phyloP scores from a whole-genome alignment of 768 basidiomycete species.

The Cyathus striatus region DNA sequence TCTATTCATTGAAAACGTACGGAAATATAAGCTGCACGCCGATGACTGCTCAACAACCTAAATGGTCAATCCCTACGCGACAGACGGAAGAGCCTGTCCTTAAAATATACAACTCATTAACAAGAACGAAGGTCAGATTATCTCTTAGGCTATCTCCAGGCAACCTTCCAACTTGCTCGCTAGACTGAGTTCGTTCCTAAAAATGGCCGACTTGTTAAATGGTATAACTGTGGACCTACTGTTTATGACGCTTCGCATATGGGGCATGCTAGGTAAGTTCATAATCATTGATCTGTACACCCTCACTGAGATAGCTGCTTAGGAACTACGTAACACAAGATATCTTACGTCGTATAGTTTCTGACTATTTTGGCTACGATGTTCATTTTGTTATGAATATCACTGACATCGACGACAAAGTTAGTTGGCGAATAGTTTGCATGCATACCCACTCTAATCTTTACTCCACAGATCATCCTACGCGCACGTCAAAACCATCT shows the following conservation, averaged over 20 bases:
- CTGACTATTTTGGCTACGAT: slow-evolving; percentile 96
- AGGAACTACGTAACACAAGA: slow-evolving; percentile 98
- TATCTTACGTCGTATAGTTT: slow-evolving; percentile 81
- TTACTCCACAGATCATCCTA: slow-evolving; percentile 76
- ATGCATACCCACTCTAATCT: background rate
- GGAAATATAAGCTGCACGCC: background rate
- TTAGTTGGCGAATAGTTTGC: slow-evolving; percentile 15
- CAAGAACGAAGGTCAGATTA: slow-evolving; percentile 74
- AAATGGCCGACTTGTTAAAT: slow-evolving; percentile 76
- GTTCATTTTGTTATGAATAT: slow-evolving; percentile 99
- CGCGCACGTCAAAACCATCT: slow-evolving; percentile 82
- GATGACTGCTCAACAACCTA: slow-evolving; percentile 60
- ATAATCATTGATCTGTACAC: background rate
- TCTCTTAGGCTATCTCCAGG: slow-evolving; percentile 8
- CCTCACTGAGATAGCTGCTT: slow-evolving; percentile 4
- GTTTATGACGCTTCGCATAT: slow-evolving; percentile 98
- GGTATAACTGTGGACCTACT: slow-evolving; percentile 99
- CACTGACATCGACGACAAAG: slow-evolving; percentile 99
- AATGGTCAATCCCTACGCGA: slow-evolving; percentile 46
- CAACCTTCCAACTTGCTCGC: slow-evolving; percentile 8
- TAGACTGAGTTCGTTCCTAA: slow-evolving; percentile 76
- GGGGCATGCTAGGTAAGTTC: slow-evolving; percentile 88
- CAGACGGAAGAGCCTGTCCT: slow-evolving; percentile 57
- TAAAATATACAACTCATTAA: slow-evolving; percentile 90
- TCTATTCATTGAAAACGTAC: too few species aligned